Conservation (phyloP, 306 rosid genomes). For the Abrus precatorius region DNA sequence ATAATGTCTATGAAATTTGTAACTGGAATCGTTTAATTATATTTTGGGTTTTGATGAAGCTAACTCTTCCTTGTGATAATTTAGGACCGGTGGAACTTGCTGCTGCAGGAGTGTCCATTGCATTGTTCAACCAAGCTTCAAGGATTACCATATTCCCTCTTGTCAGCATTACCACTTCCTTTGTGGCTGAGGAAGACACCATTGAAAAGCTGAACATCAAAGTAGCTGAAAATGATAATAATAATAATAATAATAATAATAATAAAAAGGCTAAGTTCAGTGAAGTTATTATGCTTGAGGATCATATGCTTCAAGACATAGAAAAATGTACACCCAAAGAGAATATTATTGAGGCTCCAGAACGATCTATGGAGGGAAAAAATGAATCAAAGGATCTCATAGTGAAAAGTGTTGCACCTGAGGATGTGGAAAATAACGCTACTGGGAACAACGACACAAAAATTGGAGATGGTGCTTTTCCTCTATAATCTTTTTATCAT, state of each 20-base stretch:
- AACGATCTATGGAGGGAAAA: slow-evolving; percentile 7
- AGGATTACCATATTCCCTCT: slow-evolving; percentile 90
- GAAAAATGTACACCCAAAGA: slow-evolving; percentile 54
- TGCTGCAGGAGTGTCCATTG: slow-evolving; percentile 91
- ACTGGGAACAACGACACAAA: slow-evolving; percentile 10
- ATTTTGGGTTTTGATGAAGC: neutral
- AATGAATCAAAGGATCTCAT: slow-evolving; percentile 35
- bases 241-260: neutral
- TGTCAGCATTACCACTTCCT: slow-evolving; percentile 90
- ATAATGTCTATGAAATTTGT: neutral
- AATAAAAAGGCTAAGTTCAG: neutral
- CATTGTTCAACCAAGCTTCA: slow-evolving; percentile 95
- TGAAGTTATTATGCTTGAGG: slow-evolving; percentile 33
- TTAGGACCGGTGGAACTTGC: slow-evolving; percentile 93
- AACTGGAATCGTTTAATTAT: neutral
- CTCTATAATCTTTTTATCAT: neutral
- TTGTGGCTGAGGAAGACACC: slow-evolving; percentile 97
- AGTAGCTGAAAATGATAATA: slow-evolving; percentile 46
- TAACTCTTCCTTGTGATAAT: neutral
- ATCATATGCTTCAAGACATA: slow-evolving; percentile 48
- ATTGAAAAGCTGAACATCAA: slow-evolving; percentile 49
- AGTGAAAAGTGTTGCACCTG: neutral
- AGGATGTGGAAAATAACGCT: slow-evolving; percentile 34
- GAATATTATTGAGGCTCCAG: neutral
- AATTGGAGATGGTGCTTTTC: slow-evolving; percentile 45